Evolutionary conservation across 2,329 filamentous ascomycete species (phyloP), one percentile per base, ranked within the genome.

Genomic region (Monilinia aucupariae): DNA sequence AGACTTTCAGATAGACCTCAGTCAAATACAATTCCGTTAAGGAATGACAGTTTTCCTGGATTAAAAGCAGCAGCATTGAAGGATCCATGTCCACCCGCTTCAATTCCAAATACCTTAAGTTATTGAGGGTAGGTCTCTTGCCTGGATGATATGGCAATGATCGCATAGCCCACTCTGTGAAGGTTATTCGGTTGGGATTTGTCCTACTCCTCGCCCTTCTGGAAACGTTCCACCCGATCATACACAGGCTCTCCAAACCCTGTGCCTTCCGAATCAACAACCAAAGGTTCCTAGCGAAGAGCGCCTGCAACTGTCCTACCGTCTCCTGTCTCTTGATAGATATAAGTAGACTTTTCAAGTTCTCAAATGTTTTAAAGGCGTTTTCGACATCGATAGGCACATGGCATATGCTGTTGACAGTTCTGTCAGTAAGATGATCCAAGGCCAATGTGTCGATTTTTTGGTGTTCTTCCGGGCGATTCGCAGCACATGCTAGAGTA

Each of bases 351-450:
- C 80, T 75, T 67, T 78, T 74, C 20, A 84, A 69, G 1, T 72
- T 70, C 32, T 71, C 67, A 25, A 82, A 74, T 1, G 77, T 73
- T 41, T 65, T 71, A 65, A 80, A 78, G 49, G 81, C 78, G 66
- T 83, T 82, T 67, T 72, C 73, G 17, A 82, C 74, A 66, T 83
- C 81, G 59, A 76, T 77, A 0, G 79, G 81, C 65, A 82, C 83
- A 64, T 78, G 76, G 76, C 78, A 82, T 4, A 83, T 75, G 58
- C 77, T 76, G 17, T 78, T 77, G 30, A 82, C 71, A 22, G 80
- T 76, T 10, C 76, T 74, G 64, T 82, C 80, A 8, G 77, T 78
- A 56, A 83, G 72, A 58, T 81, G 80, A 64, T 83, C 81, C 3
- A 83, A 66, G 1, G 82, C 79, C 47, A 83, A 70, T 0, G 77